Percentiles rank a stretch among this genome's conserved stretches.
Evolutionary conservation across 306 rosid species (phyloP).

Genomic region (Potentilla sterilis): DNA sequence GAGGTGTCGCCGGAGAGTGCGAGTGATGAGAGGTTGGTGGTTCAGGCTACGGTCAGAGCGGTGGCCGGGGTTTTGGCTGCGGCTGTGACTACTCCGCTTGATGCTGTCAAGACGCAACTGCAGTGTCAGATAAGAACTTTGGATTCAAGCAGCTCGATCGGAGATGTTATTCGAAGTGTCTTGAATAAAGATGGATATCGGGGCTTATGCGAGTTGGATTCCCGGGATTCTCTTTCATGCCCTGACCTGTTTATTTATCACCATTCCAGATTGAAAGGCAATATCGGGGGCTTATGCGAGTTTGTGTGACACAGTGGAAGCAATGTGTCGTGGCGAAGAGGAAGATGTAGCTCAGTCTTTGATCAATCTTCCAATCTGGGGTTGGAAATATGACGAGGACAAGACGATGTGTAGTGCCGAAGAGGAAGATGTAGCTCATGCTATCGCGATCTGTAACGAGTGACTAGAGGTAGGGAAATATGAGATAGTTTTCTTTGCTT

Average conservation of each 20-base stretch:
- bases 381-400: conserved; percentile 39
- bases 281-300: too few relatives aligned
- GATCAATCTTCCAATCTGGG: conserved; percentile 71
- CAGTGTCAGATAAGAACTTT: too few relatives aligned
- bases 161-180: conserved; percentile 36
- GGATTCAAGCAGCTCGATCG: conserved; percentile 45
- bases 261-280: neutral
- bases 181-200: conserved; percentile 45
- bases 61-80: too few relatives aligned
- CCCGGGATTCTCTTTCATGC: conserved; percentile 66
- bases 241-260: neutral
- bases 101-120: too few relatives aligned
- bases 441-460: conserved; percentile 44
- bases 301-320: conserved; percentile 66
- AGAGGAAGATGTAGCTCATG: conserved; percentile 47
- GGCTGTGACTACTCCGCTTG: too few relatives aligned
- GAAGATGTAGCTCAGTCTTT: conserved; percentile 44
- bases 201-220: conserved; percentile 47
- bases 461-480: conserved; percentile 30
- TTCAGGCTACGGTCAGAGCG: too few relatives aligned
- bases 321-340: conserved; percentile 41
- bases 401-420: conserved; percentile 46
- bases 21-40: too few relatives aligned
- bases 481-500: conserved; percentile 26
- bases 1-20: too few relatives aligned